Evolutionary conservation across 2,329 filamentous ascomycete species (phyloP).

Genomic region (Aspergillus piperis): DNA sequence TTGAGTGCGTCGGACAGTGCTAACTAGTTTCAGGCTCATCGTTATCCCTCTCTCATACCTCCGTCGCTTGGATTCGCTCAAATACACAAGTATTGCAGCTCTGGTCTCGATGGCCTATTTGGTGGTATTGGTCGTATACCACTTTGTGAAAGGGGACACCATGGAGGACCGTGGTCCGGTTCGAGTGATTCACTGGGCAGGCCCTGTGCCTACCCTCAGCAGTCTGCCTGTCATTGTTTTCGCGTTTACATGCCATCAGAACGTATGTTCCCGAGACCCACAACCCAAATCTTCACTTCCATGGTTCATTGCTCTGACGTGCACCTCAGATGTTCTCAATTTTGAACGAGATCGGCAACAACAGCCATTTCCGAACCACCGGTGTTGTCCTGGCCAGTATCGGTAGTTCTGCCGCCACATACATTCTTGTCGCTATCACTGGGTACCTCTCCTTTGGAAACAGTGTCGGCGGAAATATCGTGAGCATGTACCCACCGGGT

Average conservation of each 20-base stretch:
- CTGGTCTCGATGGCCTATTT: conserved; percentile 92
- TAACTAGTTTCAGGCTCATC: conserved; percentile 62
- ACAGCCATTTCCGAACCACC: conserved; percentile 75
- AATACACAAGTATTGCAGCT: conserved; percentile 93
- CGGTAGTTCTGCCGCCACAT: conserved; percentile 81
- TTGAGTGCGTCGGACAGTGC: not conserved
- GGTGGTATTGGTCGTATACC: conserved; percentile 88
- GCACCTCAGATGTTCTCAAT: conserved; percentile 88
- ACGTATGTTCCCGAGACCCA: conserved; percentile 58
- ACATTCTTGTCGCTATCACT: conserved; percentile 88
- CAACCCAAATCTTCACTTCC: not conserved
- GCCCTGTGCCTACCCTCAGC: conserved; percentile 74
- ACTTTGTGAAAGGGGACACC: conserved; percentile 78
- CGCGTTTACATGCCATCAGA: conserved; percentile 99
- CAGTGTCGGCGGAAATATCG: conserved; percentile 85
- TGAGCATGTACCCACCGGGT: conserved; percentile 81
- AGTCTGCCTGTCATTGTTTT: conserved; percentile 95
- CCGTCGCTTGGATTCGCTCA: conserved; percentile 86
- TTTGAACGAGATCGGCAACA: conserved; percentile 87
- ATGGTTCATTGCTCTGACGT: conserved; percentile 4
- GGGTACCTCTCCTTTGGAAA: conserved; percentile 96
- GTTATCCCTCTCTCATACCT: conserved; percentile 95
- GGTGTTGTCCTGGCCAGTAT: conserved; percentile 81
- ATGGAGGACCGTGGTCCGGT: conserved; percentile 73
- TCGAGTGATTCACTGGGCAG: conserved; percentile 74